phyloP scores from a whole-genome alignment of 2,329 filamentous ascomycete genomes.

The Xylariaceae sp. region DNA sequence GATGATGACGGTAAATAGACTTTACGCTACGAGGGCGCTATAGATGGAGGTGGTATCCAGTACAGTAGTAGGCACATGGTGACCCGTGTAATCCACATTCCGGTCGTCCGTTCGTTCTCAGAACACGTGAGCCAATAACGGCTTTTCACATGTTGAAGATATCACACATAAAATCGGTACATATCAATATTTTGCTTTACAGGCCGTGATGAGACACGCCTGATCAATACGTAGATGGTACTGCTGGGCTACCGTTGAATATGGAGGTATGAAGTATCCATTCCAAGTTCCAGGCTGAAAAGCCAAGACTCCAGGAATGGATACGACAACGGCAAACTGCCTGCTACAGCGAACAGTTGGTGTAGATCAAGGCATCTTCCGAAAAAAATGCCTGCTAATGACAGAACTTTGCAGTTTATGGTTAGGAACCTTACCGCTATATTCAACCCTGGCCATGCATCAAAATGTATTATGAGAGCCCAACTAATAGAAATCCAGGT shows the following conservation, averaged over 20 bases:
- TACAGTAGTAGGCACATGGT: constrained; percentile 10
- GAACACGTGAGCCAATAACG: neutral
- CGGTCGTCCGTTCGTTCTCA: neutral
- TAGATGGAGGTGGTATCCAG: neutral
- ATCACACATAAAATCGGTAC: constrained; percentile 9
- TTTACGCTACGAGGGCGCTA: constrained; percentile 32
- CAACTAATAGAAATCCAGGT: too few species aligned
- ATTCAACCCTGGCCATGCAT: neutral
- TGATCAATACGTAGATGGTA: too few species aligned
- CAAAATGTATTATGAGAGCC: neutral
- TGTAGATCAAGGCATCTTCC: constrained; percentile 21
- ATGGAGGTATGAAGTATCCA: constrained; percentile 8
- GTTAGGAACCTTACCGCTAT: neutral
- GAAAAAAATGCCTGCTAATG: constrained; percentile 8
- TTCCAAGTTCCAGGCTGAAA: constrained; percentile 14
- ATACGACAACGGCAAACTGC: constrained; percentile 18
- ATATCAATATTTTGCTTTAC: neutral
- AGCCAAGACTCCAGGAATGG: constrained; percentile 22
- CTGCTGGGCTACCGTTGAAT: too few species aligned
- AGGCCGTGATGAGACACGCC: neutral
- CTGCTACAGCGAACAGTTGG: constrained; percentile 7
- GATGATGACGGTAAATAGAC: constrained; percentile 34
- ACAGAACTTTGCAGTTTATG: neutral
- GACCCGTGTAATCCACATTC: constrained; percentile 2
- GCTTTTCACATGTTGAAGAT: neutral